Percentiles rank a stretch among this genome's conserved stretches.
Evolutionary conservation across 257 asterid genomes (phyloP).

Genomic region (Mentha longifolia): DNA sequence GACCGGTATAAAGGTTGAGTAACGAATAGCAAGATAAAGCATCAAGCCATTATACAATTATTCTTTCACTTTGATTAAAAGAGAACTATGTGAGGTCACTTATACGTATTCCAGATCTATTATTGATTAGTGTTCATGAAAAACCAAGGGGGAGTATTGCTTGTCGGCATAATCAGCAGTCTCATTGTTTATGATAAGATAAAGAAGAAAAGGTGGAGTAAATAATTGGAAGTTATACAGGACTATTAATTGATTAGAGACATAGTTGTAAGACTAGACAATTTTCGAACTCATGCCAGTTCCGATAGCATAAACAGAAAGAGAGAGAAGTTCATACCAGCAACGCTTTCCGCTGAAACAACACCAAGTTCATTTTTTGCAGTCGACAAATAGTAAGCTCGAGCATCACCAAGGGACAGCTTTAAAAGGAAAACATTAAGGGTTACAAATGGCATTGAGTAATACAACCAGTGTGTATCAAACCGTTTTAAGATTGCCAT

Average conservation of each 20-base stretch:
- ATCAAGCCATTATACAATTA: neutral
- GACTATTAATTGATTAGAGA: constrained; percentile 18
- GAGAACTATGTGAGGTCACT: neutral
- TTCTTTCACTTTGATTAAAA: neutral
- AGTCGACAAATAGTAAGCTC: constrained; percentile 90
- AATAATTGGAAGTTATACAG: neutral
- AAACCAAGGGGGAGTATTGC: neutral
- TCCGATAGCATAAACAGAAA: constrained; percentile 2
- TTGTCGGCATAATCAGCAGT: neutral
- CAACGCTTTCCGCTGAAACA: constrained; percentile 84
- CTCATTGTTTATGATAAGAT: neutral
- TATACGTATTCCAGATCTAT: neutral
- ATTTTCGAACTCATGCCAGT: constrained; percentile 3
- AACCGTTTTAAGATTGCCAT: neutral
- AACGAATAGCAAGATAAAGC: neutral
- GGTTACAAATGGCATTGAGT: constrained; percentile 26
- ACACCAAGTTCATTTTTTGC: constrained; percentile 95
- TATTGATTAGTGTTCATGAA: neutral
- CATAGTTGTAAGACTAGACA: neutral
- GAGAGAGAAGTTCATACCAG: constrained; percentile 54
- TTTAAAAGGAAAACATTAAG: constrained; percentile 48
- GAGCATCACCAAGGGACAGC: constrained; percentile 98
- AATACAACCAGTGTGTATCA: neutral
- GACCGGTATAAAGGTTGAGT: neutral
- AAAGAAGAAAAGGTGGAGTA: neutral